Percentiles rank a stretch among this genome's conserved stretches.
Conservation (phyloP, 192 early-diverging fungal species). For the Pilaira anomala region DNA sequence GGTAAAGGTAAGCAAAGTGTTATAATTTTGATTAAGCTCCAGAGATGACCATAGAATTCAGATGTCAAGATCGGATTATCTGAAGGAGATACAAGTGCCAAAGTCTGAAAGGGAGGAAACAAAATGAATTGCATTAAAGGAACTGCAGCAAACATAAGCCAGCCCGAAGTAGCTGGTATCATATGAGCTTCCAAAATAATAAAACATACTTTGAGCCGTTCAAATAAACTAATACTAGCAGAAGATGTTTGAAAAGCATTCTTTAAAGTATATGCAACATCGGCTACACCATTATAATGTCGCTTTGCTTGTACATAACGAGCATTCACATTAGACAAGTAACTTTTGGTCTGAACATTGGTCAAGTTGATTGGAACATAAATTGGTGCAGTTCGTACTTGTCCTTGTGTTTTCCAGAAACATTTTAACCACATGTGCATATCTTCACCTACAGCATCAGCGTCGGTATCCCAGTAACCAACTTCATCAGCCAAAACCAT, state of each 20-base stretch:
- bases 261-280: constrained; percentile 60
- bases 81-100: constrained; percentile 25
- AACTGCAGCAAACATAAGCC: constrained; percentile 53
- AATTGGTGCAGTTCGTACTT: constrained; percentile 61
- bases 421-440: constrained; percentile 67
- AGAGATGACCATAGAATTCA: constrained; percentile 40
- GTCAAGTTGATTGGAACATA: constrained; percentile 67
- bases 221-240: constrained; percentile 17
- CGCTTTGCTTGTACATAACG: constrained; percentile 69
- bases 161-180: constrained; percentile 49
- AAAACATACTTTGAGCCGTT: constrained; percentile 39
- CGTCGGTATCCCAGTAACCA: constrained; percentile 72
- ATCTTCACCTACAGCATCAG: constrained; percentile 50
- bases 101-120: constrained; percentile 30
- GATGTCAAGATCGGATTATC: constrained; percentile 38
- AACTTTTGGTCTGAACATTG: constrained; percentile 52
- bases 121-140: constrained; percentile 46
- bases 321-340: constrained; percentile 52
- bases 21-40: constrained; percentile 39
- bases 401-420: constrained; percentile 68
- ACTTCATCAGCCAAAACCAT: constrained; percentile 70
- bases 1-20: constrained; percentile 44
- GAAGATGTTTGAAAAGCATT: background rate
- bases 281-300: constrained; percentile 70
- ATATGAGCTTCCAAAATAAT: constrained; percentile 53